These are phyloP conservation scores for Phytopythium chamaehyphon DNA, from an alignment of 352 stramenopile species.

Conservation along the genomic window DNA sequence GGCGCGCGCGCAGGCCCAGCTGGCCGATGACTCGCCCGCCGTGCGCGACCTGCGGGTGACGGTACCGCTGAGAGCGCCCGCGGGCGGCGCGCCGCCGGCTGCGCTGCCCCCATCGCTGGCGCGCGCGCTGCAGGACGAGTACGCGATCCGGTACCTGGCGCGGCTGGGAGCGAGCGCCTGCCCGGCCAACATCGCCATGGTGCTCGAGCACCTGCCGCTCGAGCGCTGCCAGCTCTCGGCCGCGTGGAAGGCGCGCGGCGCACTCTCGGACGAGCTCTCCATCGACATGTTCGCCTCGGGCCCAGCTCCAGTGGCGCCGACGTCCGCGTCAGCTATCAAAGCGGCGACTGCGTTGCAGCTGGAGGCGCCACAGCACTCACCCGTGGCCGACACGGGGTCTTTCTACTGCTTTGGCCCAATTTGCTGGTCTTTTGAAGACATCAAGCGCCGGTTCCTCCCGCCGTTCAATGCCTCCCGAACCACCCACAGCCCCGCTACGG, in stretches of 20 bases:
- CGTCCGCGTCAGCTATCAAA: too few relatives aligned
- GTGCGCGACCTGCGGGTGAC: conserved; percentile 47
- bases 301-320: background rate
- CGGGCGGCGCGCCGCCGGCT: conserved; percentile 23
- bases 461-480: conserved; percentile 38
- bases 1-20: background rate
- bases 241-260: conserved; percentile 53
- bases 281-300: conserved; percentile 46
- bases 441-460: conserved; percentile 64
- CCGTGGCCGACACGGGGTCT: conserved; percentile 4
- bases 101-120: conserved; percentile 34
- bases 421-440: conserved; percentile 64
- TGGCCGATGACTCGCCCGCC: conserved; percentile 18
- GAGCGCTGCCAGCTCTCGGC: conserved; percentile 57
- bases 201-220: conserved; percentile 58
- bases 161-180: conserved; percentile 48
- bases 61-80: conserved; percentile 51
- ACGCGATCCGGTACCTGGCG: conserved; percentile 69
- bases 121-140: conserved; percentile 54
- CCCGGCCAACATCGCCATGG: conserved; percentile 50
- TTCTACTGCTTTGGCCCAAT: conserved; percentile 45
- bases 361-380: background rate
- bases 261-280: conserved; percentile 42
- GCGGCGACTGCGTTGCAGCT: background rate
- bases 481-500: too few relatives aligned